Evolutionary conservation across 2,329 filamentous ascomycete genomes (phyloP).

Genomic region (Cercospora nicotianae): DNA sequence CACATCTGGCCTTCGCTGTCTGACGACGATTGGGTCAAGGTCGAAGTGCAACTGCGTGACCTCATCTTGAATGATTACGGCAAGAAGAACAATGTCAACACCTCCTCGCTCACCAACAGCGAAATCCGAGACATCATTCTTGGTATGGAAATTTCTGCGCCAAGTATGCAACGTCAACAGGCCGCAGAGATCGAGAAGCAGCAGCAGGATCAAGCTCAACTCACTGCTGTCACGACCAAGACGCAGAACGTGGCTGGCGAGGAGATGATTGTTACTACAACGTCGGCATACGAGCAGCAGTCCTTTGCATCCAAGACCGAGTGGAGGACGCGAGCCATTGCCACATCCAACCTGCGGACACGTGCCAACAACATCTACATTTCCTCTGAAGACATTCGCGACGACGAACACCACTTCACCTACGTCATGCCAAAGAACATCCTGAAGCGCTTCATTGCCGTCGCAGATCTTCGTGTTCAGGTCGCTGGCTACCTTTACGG

Average conservation of each 20-base stretch:
- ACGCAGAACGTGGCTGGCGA: constrained; percentile 96
- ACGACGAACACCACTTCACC: constrained; percentile 84
- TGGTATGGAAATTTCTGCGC: constrained; percentile 98
- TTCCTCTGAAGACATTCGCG: constrained; percentile 87
- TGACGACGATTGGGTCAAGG: constrained; percentile 98
- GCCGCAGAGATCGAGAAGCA: constrained; percentile 99
- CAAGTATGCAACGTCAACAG: constrained; percentile 96
- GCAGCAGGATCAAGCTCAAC: constrained; percentile 91
- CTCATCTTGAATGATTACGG: constrained; percentile 97
- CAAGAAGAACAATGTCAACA: constrained; percentile 99
- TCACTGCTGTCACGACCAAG: constrained; percentile 96
- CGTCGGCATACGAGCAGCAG: constrained; percentile 95
- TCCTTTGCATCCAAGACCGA: constrained; percentile 98
- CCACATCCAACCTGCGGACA: constrained; percentile 90
- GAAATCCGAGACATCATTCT: constrained; percentile 98
- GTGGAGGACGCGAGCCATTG: constrained; percentile 95
- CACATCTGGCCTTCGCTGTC: constrained; percentile 96
- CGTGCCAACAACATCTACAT: constrained; percentile 98
- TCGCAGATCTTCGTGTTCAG: constrained; percentile 93
- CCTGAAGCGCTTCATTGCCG: constrained; percentile 95
- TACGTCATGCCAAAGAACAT: constrained; percentile 99
- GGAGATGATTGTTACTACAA: constrained; percentile 97
- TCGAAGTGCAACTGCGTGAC: constrained; percentile 94
- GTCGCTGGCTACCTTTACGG: constrained; percentile 96
- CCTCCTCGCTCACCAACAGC: constrained; percentile 90